Evolutionary conservation across 1,284 basidiomycete species (phyloP).

Genomic region (Cutaneotrichosporon cavernicola): DNA sequence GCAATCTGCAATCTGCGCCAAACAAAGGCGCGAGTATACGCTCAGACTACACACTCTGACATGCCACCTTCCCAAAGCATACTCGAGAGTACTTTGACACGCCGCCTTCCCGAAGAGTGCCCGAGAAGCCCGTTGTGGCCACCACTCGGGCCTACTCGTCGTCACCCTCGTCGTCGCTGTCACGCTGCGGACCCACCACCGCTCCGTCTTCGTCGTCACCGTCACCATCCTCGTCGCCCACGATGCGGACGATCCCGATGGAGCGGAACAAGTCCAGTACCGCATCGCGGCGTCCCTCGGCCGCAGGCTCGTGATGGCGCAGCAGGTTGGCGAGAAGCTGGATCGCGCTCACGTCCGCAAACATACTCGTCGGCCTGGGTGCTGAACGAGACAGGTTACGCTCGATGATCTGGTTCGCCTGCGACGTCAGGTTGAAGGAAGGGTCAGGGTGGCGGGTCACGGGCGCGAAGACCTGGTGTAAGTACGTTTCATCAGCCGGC

Average conservation of each 20-base stretch:
- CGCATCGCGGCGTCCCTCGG: background rate
- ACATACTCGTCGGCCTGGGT: conserved; percentile 5
- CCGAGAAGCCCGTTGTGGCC: no score
- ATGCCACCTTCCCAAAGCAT: no score
- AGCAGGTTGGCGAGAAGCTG: conserved; percentile 17
- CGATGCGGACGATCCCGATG: conserved; percentile 7
- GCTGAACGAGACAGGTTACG: conserved; percentile 12
- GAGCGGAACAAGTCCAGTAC: conserved; percentile 13
- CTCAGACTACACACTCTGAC: no score
- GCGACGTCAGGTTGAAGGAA: conserved; percentile 10
- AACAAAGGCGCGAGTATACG: no score
- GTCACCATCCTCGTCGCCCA: conserved; percentile 10
- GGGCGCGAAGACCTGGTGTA: conserved; percentile 16
- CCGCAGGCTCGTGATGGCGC: conserved; percentile 2
- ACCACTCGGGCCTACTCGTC: background rate
- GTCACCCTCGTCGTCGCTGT: background rate
- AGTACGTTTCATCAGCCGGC: background rate
- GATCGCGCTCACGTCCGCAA: conserved; percentile 14
- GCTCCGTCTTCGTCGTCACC: background rate
- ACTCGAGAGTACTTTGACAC: no score
- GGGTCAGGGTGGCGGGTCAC: background rate
- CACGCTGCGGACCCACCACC: background rate
- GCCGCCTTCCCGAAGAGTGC: no score
- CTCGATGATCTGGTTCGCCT: conserved; percentile 16
- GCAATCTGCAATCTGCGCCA: no score